Percentiles rank a stretch among this genome's conserved stretches.
These are phyloP conservation scores for Gigaspora rosea DNA, from an alignment of 192 early-diverging fungal genomes.

Conservation along the genomic window DNA sequence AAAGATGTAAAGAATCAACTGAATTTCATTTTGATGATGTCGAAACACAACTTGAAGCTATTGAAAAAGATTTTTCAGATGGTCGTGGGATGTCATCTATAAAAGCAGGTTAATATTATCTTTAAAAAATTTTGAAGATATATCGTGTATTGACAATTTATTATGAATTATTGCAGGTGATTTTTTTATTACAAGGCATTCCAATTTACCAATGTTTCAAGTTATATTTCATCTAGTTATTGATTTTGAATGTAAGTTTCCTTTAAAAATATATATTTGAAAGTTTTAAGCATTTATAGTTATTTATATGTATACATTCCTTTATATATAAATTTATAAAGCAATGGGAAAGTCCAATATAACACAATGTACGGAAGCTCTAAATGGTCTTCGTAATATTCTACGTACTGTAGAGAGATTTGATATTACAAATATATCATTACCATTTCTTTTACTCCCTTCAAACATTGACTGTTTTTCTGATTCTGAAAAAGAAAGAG, in stretches of 20 bases:
- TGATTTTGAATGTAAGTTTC: constrained; percentile 48
- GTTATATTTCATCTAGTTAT: constrained; percentile 76
- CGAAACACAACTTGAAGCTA: constrained; percentile 59
- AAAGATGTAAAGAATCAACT: constrained; percentile 62
- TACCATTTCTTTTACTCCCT: constrained; percentile 69
- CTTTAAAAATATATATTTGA: not conserved
- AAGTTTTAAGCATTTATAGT: not conserved
- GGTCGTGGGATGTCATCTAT: constrained; percentile 54
- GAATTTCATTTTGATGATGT: constrained; percentile 78
- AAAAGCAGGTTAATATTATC: no score
- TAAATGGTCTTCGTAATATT: constrained; percentile 37
- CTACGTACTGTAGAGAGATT: constrained; percentile 57
- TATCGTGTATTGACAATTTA: not conserved
- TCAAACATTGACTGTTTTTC: constrained; percentile 35
- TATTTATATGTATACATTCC: not conserved
- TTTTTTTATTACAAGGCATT: constrained; percentile 75
- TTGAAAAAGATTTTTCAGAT: constrained; percentile 51
- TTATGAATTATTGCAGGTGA: constrained; percentile 45
- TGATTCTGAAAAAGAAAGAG: constrained; percentile 44
- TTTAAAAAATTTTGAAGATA: no score
- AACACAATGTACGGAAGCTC: no score
- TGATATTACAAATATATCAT: constrained; percentile 62
- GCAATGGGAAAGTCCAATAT: constrained; percentile 37
- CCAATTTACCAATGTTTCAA: constrained; percentile 72
- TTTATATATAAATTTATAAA: not conserved